Conservation (phyloP, 2,329 filamentous ascomycete species). For the Colletotrichum musae region DNA sequence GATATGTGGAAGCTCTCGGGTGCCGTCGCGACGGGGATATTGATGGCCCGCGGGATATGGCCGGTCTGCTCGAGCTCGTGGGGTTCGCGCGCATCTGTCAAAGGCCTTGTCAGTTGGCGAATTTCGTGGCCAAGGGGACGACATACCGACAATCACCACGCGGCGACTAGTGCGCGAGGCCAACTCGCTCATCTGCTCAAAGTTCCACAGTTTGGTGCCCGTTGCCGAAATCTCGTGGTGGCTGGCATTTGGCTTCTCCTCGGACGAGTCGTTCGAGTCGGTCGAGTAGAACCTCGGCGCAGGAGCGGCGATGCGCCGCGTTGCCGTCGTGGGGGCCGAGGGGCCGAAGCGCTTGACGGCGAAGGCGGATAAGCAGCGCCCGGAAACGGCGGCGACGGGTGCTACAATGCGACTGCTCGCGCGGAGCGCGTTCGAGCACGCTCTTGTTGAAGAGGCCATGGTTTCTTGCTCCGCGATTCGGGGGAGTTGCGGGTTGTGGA, state of each 20-base stretch:
- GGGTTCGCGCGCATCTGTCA: conserved; percentile 79
- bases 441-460: conserved; percentile 14
- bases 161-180: conserved; percentile 2
- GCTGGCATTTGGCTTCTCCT: conserved; percentile 1
- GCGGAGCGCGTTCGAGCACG: conserved; percentile 19
- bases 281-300: conserved; percentile 32
- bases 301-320: neutral
- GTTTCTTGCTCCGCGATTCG: neutral
- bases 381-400: conserved; percentile 7
- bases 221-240: conserved; percentile 38
- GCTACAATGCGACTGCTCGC: conserved; percentile 2
- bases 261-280: neutral
- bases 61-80: conserved; percentile 74
- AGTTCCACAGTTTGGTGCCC: conserved; percentile 61
- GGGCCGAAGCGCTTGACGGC: neutral
- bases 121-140: neutral
- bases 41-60: conserved; percentile 84
- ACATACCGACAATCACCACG: conserved; percentile 34
- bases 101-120: neutral
- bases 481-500: neutral
- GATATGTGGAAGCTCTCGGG: conserved; percentile 85
- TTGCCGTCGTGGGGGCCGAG: neutral
- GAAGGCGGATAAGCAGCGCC: conserved; percentile 19
- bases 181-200: conserved; percentile 58
- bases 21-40: conserved; percentile 83